These are phyloP conservation scores for Tylopilus sp. DNA, from an alignment of 1,284 basidiomycete genomes.

Conservation along the genomic window DNA sequence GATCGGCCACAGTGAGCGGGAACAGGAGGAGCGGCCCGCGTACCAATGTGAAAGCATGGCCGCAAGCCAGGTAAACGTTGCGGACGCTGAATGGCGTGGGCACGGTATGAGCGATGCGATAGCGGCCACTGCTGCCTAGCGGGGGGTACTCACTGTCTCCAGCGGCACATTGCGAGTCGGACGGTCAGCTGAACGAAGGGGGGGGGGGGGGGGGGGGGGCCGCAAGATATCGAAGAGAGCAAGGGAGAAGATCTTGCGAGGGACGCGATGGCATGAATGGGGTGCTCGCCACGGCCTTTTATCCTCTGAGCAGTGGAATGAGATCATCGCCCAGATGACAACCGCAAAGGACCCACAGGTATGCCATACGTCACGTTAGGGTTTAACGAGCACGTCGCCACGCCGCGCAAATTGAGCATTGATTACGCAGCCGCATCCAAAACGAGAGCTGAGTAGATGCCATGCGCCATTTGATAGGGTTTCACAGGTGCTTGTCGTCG, in stretches of 20 bases:
- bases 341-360: slow-evolving; percentile 19
- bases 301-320: slow-evolving; percentile 27
- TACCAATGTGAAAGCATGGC: slow-evolving; percentile 39
- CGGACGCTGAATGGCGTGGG: slow-evolving; percentile 33
- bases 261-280: slow-evolving; percentile 13
- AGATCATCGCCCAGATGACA: slow-evolving; percentile 22
- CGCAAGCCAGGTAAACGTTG: slow-evolving; percentile 40
- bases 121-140: background rate
- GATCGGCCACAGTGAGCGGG: background rate
- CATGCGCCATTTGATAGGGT: slow-evolving; percentile 38
- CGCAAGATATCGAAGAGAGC: slow-evolving; percentile 1
- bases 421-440: slow-evolving; percentile 26
- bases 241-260: slow-evolving; percentile 1
- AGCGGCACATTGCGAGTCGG: slow-evolving; percentile 34
- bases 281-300: slow-evolving; percentile 23
- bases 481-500: slow-evolving; percentile 34
- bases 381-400: slow-evolving; percentile 22
- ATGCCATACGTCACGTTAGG: slow-evolving; percentile 21
- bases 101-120: slow-evolving; percentile 10
- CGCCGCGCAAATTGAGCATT: slow-evolving; percentile 28
- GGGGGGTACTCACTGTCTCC: slow-evolving; percentile 35
- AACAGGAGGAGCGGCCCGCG: slow-evolving; percentile 12
- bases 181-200: too few species aligned
- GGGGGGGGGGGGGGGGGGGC: background rate
- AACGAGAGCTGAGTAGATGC: slow-evolving; percentile 28